Base-by-base conservation (phyloP, 108 stramenopile species). In the Heterococcus sp. region DNA sequence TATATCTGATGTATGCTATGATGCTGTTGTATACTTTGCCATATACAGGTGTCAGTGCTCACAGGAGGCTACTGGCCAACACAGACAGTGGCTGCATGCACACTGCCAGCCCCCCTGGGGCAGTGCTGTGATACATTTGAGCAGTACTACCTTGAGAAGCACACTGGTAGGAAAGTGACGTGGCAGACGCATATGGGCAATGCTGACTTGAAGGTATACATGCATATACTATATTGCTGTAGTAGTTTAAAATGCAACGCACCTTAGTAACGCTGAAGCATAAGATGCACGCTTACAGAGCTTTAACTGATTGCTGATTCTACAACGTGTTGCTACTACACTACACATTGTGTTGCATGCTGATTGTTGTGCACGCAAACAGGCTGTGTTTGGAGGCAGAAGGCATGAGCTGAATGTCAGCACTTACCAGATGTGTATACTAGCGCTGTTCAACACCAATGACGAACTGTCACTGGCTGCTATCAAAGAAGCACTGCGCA, bases 341-440 rank as follows among this genome's bases (percentile, higher is more conserved):
- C n/a, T n/a, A n/a, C n/a, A n/a, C n/a, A n/a, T n/a, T n/a, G n/a
- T n/a, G n/a, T n/a, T n/a, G n/a, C n/a, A n/a, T n/a, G n/a, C n/a
- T n/a, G n/a, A n/a, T n/a, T n/a, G n/a, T n/a, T n/a, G n/a, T n/a
- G n/a, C n/a, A n/a, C n/a, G n/a, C n/a, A n/a, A n/a, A 21, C 87
- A 89, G 72, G 95, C 91, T 35, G 86, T 78, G n/a, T 95, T 96
- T 86, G 90, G 65, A 32, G 84, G 32, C 14, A 38, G 72, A 35
- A 88, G 92, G 31, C 92, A 97, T 81, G 96, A 97, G 40, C 88
- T 99, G 35, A 90, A 87, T 68, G 96, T 97, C 33, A 92, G 94
- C 32, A 96, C 96, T 35, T 97, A 96, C 87, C 95, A 96, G 90
- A 96, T 97, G 98, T 96, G 96, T 85, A 94, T 99, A 68, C 88